Percentiles rank a stretch among this genome's conserved stretches.
Conservation (phyloP, 495 filamentous ascomycete species). For the Thermothielavioides terrestris region DNA sequence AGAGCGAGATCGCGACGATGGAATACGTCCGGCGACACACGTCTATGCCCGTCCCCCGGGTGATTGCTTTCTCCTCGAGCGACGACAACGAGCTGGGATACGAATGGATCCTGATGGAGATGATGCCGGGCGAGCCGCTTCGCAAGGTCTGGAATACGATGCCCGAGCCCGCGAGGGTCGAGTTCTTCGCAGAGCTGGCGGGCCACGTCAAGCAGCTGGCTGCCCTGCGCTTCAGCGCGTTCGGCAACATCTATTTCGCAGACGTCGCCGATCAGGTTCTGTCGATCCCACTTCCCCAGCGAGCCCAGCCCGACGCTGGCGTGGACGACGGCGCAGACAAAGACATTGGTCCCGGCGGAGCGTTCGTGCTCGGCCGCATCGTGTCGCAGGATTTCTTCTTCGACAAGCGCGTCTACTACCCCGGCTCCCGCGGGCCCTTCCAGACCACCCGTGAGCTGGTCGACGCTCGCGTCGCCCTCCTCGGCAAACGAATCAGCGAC, state of each 20-base stretch:
- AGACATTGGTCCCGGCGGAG: slow-evolving; percentile 1
- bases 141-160: slow-evolving; percentile 31
- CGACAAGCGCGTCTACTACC: slow-evolving; percentile 6
- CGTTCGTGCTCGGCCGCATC: slow-evolving; percentile 10
- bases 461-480: slow-evolving; percentile 2
- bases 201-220: not conserved
- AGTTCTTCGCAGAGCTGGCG: slow-evolving; percentile 15
- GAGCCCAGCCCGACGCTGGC: no score
- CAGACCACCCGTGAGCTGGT: slow-evolving; percentile 1
- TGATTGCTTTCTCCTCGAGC: slow-evolving; percentile 34
- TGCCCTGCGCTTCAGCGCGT: slow-evolving; percentile 7
- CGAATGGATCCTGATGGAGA: slow-evolving; percentile 46
- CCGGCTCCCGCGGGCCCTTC: slow-evolving; percentile 6
- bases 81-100: slow-evolving; percentile 35
- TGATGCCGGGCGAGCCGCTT: slow-evolving; percentile 31
- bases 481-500: slow-evolving; percentile 1
- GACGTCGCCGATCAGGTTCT: slow-evolving; percentile 2
- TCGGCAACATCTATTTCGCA: slow-evolving; percentile 8
- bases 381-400: slow-evolving; percentile 11
- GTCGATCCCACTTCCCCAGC: no score
- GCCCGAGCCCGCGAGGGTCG: slow-evolving; percentile 26
- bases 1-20: slow-evolving; percentile 44
- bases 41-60: slow-evolving; percentile 33
- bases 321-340: not conserved
- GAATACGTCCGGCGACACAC: slow-evolving; percentile 32